These are phyloP conservation scores for Cubamyces lactineus DNA, from an alignment of 768 basidiomycete genomes.

Conservation along the genomic window DNA sequence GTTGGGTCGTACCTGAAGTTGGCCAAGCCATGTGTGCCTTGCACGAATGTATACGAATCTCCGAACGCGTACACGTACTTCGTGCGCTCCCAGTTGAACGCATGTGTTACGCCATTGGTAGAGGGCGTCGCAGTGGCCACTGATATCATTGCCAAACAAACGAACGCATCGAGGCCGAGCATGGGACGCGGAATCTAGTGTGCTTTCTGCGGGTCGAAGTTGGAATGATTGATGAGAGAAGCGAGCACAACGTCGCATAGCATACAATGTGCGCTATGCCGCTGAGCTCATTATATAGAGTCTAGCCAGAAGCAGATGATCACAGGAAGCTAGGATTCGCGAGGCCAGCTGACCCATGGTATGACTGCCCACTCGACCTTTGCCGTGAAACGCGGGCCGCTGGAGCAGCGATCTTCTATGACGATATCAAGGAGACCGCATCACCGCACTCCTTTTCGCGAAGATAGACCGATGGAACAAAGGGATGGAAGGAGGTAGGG, in stretches of 20 bases:
- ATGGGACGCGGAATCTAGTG: background rate
- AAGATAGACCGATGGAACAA: too few species aligned
- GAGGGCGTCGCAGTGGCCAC: background rate
- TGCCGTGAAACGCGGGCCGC: background rate
- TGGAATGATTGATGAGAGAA: background rate
- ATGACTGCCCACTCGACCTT: background rate
- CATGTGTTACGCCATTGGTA: background rate
- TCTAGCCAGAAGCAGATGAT: background rate
- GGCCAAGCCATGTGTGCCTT: constrained; percentile 49
- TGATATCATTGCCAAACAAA: background rate
- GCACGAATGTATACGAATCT: constrained; percentile 59
- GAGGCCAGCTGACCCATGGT: background rate
- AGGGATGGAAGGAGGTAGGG: too few species aligned
- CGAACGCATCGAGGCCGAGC: background rate
- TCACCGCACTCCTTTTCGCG: too few species aligned
- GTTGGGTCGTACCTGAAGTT: constrained; percentile 48
- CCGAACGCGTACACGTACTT: constrained; percentile 57
- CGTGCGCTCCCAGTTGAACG: constrained; percentile 48
- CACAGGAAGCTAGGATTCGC: background rate
- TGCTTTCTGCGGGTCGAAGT: background rate
- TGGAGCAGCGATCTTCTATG: background rate
- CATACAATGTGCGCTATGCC: too few species aligned
- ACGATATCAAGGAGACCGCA: too few species aligned
- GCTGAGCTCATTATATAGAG: too few species aligned
- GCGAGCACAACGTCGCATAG: too few species aligned